Conservation (phyloP, 257 asterid species). For the Pogostemon cablin region DNA sequence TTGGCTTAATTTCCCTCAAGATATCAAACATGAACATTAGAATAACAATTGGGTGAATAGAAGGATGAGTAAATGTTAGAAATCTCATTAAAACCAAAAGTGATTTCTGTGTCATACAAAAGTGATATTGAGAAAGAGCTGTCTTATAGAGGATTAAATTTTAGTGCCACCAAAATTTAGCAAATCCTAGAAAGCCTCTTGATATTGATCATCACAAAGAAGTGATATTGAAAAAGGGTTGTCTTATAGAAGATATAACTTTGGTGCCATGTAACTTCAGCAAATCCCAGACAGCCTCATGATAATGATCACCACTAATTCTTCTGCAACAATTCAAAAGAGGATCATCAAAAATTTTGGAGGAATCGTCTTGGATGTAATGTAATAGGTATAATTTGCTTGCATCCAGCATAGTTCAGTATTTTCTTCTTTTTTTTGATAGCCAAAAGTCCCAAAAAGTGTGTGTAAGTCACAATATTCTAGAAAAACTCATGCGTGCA, state of each 20-base stretch:
- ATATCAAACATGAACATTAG: neutral
- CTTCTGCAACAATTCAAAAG: neutral
- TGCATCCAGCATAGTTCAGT: neutral
- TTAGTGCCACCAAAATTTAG: neutral
- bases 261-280: no score
- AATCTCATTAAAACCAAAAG: neutral
- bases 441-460: neutral
- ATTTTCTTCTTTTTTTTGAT: neutral
- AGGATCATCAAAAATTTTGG: neutral
- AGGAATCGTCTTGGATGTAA: neutral
- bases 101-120: neutral
- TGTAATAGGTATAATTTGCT: constrained; percentile 8
- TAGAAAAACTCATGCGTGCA: neutral
- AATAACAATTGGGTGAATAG: neutral
- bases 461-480: neutral
- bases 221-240: no score
- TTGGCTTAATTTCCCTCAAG: neutral
- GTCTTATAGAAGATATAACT: no score
- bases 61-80: neutral
- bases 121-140: neutral
- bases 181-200: neutral
- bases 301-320: neutral
- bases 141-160: neutral
- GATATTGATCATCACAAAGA: neutral
- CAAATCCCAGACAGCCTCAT: no score